Evolutionary conservation across 2,329 filamentous ascomycete genomes (phyloP), one percentile per base, ranked within the genome.

Genomic region (Beauveria medogensis): DNA sequence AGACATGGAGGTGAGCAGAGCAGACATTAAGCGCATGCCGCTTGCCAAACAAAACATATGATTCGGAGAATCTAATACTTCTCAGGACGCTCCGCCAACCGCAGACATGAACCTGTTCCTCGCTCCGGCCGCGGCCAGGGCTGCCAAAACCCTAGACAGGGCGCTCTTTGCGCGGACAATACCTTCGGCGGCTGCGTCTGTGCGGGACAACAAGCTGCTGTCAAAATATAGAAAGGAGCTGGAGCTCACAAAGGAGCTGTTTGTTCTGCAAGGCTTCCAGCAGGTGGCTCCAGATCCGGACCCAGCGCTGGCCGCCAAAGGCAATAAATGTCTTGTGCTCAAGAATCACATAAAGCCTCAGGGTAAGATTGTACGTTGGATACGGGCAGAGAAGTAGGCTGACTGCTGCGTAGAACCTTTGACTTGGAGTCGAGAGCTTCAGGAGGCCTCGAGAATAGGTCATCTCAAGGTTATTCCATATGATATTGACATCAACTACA

Each of bases 141-240:
- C 88, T 63, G 90, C 91, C 78, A 86, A 86, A 70, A 82, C 84
- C 55, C 84, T 99, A 65, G 92, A 99, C 76, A 87, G 90, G 66
- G 82, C 87, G 18, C 87, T 95, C 65, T 97, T 97, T 77, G 80
- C 83, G 57, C 91, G 88, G 72, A 89, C 81, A 1, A 77, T 96
- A 60, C 86, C 88, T 26, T 79, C 93, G 26, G 84, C 91, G 9
- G 92, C 92, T 3, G 93, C 92, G 7, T 84, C 88, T 43, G 79
- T 97, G 50, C 82, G 84, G 65, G 89, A 94, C 70, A 83, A 83
- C 63, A 88, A 85, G 66, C 84, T 91, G 67, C 91, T 97, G 60
- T 82, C 87, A 26, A 82, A 80, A 65, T 87, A 90, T 71, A 83
- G 90, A 64, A 85, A 84, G 67, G 78, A 83, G 48, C 77, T 97